Evolutionary conservation across 805 yeast species (phyloP), one percentile per base, ranked within the genome.

Genomic region (Ogataea dorogensis): DNA sequence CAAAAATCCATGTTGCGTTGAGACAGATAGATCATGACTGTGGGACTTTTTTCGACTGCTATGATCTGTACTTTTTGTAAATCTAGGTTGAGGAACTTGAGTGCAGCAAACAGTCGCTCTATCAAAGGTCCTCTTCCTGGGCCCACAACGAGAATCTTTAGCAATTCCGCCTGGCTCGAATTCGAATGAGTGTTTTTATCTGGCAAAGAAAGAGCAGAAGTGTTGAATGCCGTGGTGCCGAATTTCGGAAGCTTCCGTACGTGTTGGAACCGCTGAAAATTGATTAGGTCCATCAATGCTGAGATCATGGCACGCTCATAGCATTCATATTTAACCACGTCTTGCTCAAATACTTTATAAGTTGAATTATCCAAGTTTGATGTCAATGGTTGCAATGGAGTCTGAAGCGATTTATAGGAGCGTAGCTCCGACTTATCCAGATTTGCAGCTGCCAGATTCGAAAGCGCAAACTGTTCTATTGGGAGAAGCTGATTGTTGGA

Each of bases 71-170:
- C 38, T 25, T 44, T 42, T 9, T 40, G 36, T 24, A 43, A 17
- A 40, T 59, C 48, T 23, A 59, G 33, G 7, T 54, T 44, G 4
- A 70, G 45, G 14, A 50, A 49, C 3, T 55, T 49, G 2, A 77
- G 47, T 2, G 79, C 74, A 5, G 60, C 51, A 19, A 72, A 60
- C 0, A 74, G 64, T 14, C 71, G 64, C 28, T 79, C 79, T 2
- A 88, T 78, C 18, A 89, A 59, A 0, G 91, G 89, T 1, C 97
- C 97, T 28, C 87, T 64, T 1, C 97, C 97, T 0, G 96, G 93
- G 0, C 97, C 97, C 2, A 83, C 78, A 2, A 89, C 71, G 4
- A 83, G 68, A 7, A 85, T 61, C 8, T 62, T 61, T 17, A 69
- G 44, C 10, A 15, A 15, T 2, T 42, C 43, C 14, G 33, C 5